Percentiles rank a stretch among this genome's conserved stretches.
Conservation (phyloP, 805 yeast genomes). For the Barnettozyma botsteinii region DNA sequence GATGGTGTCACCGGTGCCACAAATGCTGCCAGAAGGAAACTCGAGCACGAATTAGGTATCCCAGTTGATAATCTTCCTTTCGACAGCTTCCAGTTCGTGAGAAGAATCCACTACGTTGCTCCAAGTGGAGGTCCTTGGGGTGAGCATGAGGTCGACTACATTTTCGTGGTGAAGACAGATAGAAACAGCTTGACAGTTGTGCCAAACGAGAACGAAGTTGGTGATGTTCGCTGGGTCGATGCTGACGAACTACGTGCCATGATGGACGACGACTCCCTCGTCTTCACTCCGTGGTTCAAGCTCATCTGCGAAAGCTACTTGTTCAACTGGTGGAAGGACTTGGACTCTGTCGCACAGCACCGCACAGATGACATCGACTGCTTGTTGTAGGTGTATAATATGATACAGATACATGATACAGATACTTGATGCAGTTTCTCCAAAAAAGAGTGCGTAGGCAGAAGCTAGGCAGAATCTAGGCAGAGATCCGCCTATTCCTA, state of each 20-base stretch:
- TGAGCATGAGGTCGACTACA: conserved; percentile 96
- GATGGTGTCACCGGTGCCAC: conserved; percentile 73
- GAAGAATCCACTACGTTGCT: conserved; percentile 93
- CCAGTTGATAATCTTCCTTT: conserved; percentile 49
- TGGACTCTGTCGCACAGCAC: conserved; percentile 51
- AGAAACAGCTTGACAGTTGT: conserved; percentile 45
- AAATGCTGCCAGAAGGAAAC: conserved; percentile 85
- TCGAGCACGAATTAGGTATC: conserved; percentile 92
- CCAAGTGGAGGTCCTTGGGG: conserved; percentile 87
- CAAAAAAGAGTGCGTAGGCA: too few relatives aligned
- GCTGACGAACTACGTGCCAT: conserved; percentile 60
- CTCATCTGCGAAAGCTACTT: conserved; percentile 87
- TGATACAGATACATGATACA: neutral
- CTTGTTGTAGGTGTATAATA: conserved; percentile 14
- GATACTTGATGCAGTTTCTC: too few relatives aligned
- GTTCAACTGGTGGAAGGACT: conserved; percentile 89
- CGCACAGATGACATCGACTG: conserved; percentile 32
- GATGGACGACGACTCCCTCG: conserved; percentile 62
- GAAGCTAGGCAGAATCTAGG: neutral
- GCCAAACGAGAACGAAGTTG: conserved; percentile 80
- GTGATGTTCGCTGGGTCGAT: conserved; percentile 70
- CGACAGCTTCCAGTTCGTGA: conserved; percentile 71
- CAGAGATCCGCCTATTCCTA: neutral
- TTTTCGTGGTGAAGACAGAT: conserved; percentile 50
- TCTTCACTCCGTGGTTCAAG: conserved; percentile 98